Conservation (phyloP, 305 asterid species). For the Fraxinus latifolia region DNA sequence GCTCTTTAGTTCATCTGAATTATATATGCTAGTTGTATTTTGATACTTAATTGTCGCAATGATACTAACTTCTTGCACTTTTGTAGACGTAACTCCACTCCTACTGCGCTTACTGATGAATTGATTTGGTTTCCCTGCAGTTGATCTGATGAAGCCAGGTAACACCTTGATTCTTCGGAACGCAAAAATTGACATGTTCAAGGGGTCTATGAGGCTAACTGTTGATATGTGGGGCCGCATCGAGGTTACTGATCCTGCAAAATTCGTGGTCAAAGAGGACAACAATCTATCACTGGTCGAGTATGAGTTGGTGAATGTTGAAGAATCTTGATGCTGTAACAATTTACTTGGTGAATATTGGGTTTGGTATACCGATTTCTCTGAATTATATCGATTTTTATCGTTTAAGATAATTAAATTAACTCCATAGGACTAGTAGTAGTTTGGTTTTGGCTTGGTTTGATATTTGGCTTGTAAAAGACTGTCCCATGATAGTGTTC, state of each 20-base stretch:
- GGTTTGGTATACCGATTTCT: conserved; percentile 45
- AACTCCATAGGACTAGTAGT: conserved; percentile 35
- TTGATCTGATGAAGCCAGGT: conserved; percentile 72
- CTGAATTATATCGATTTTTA: conserved; percentile 29
- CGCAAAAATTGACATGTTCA: conserved; percentile 84
- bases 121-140: conserved; percentile 39
- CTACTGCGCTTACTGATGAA: not conserved
- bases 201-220: conserved; percentile 86
- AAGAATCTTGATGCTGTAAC: conserved; percentile 47
- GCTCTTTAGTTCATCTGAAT: not conserved
- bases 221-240: conserved; percentile 88
- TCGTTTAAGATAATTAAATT: conserved; percentile 16
- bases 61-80: not conserved
- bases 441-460: not conserved
- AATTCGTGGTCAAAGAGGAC: conserved; percentile 70
- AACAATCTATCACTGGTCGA: conserved; percentile 78
- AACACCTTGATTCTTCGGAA: conserved; percentile 61
- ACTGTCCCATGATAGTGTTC: not conserved
- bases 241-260: conserved; percentile 65
- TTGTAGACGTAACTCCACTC: not conserved
- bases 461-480: not conserved
- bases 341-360: conserved; percentile 35
- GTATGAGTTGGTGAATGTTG: conserved; percentile 77
- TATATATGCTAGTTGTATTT: not conserved
- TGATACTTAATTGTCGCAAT: not conserved